Conservation (phyloP, 2,329 filamentous ascomycete species). For the Lachnellula suecica region DNA sequence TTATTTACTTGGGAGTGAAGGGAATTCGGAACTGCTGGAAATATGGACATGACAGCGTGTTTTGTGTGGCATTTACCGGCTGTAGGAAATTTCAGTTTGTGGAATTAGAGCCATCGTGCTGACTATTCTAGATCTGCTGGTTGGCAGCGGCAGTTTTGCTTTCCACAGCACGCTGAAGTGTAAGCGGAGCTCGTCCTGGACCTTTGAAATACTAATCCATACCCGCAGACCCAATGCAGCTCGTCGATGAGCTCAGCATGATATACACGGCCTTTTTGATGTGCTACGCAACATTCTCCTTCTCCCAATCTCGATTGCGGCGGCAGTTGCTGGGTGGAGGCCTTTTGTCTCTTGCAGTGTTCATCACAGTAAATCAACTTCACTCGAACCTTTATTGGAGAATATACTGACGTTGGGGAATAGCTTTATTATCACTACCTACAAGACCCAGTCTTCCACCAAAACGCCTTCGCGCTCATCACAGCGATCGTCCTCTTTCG, state of each 20-base stretch:
- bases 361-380: slow-evolving; percentile 50
- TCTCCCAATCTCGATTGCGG: slow-evolving; percentile 48
- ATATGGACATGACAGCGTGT: slow-evolving; percentile 74
- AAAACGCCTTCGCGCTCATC: slow-evolving; percentile 64
- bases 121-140: slow-evolving; percentile 29
- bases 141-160: slow-evolving; percentile 38
- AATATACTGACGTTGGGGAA: slow-evolving; percentile 4
- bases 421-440: slow-evolving; percentile 69
- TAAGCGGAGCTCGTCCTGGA: slow-evolving; percentile 19
- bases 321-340: slow-evolving; percentile 49
- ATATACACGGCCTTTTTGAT: slow-evolving; percentile 72
- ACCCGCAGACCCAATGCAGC: slow-evolving; percentile 63
- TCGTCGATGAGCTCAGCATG: slow-evolving; percentile 70
- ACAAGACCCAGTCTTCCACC: slow-evolving; percentile 71
- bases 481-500: slow-evolving; percentile 60
- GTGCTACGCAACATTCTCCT: slow-evolving; percentile 68
- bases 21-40: slow-evolving; percentile 72
- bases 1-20: slow-evolving; percentile 74
- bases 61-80: slow-evolving; percentile 60
- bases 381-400: slow-evolving; percentile 53
- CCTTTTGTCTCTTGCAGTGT: slow-evolving; percentile 50
- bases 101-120: background rate
- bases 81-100: slow-evolving; percentile 19
- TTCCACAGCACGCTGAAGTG: slow-evolving; percentile 42
- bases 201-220: slow-evolving; percentile 6